Percentiles rank a stretch among this genome's conserved stretches.
phyloP scores from a whole-genome alignment of 495 filamentous ascomycete genomes.

The Neurospora hispaniola region DNA sequence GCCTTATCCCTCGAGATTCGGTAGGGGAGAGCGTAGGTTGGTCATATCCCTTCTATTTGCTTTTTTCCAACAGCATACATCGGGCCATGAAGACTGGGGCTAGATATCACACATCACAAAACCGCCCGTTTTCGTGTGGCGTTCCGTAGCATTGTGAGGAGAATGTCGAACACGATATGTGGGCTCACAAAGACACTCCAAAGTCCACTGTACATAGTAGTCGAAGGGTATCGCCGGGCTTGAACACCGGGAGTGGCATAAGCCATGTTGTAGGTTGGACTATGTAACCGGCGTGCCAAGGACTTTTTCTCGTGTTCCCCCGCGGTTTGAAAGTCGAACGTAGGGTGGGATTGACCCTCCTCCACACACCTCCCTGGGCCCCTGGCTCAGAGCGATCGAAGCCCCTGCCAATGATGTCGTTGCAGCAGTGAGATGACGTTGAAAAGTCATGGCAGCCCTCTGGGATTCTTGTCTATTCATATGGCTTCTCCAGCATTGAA shows the following conservation, averaged over 20 bases:
- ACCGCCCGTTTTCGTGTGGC: background rate
- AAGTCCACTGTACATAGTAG: background rate
- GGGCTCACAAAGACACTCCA: background rate
- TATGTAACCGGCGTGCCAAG: background rate
- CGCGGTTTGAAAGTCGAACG: background rate
- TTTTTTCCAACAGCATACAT: background rate
- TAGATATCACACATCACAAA: background rate
- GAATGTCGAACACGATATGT: background rate
- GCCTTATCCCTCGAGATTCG: background rate
- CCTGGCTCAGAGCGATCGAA: background rate
- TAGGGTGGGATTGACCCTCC: background rate
- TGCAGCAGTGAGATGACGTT: conserved; percentile 5
- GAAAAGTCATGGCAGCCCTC: conserved; percentile 3
- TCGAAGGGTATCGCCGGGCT: background rate
- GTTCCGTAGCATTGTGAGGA: background rate
- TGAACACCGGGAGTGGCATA: background rate
- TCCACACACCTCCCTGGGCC: background rate
- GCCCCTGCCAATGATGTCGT: conserved; percentile 21
- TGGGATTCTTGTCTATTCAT: background rate
- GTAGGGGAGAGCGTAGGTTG: background rate
- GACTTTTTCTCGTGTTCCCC: background rate
- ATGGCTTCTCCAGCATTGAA: conserved; percentile 1
- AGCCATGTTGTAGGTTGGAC: background rate
- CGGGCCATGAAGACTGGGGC: background rate
- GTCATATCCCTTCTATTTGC: background rate